Conservation (phyloP, 192 early-diverging fungal genomes). For the Geranomyces michiganensis region DNA sequence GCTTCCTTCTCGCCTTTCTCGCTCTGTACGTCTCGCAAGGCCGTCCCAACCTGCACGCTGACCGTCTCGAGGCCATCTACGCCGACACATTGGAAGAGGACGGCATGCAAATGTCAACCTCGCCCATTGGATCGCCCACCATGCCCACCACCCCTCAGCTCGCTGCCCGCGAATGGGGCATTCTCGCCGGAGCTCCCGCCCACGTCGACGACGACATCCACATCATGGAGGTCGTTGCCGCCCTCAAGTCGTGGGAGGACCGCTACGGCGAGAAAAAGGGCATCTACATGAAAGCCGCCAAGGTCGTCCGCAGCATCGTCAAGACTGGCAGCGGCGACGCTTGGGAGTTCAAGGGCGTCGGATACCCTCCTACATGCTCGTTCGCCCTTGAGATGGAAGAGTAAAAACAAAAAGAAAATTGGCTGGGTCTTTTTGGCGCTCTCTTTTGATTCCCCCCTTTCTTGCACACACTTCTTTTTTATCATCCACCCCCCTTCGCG, state of each 20-base stretch:
- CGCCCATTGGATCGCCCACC: constrained; percentile 19
- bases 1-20: constrained; percentile 13
- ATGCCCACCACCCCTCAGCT: constrained; percentile 12
- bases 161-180: constrained; percentile 23
- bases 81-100: constrained; percentile 1
- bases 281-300: constrained; percentile 17
- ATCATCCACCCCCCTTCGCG: background rate
- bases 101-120: background rate
- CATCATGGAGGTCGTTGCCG: constrained; percentile 17
- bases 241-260: constrained; percentile 12
- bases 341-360: constrained; percentile 19
- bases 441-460: background rate
- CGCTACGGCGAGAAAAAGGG: constrained; percentile 16
- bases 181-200: constrained; percentile 15
- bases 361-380: constrained; percentile 5
- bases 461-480: background rate
- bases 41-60: constrained; percentile 23
- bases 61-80: constrained; percentile 19
- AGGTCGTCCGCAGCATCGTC: constrained; percentile 22
- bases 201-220: constrained; percentile 29
- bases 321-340: constrained; percentile 21
- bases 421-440: constrained; percentile 2
- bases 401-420: constrained; percentile 7
- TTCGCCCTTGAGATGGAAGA: constrained; percentile 25
- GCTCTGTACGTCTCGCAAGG: constrained; percentile 27